Conservation (phyloP, 2,329 filamentous ascomycete species). For the Ophidiomyces ophidiicola region DNA sequence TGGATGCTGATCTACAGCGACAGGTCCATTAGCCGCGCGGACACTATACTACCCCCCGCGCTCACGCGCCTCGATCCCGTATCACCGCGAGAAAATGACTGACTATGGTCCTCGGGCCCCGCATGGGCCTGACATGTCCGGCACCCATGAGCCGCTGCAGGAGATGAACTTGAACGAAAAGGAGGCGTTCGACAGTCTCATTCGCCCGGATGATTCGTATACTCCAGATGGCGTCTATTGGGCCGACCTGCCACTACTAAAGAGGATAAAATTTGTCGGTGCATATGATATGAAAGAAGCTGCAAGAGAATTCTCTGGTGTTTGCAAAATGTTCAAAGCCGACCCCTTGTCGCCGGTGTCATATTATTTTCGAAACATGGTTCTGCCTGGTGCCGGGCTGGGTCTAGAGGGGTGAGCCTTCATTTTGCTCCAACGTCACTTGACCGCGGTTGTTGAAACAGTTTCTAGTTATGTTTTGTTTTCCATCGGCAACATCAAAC, state of each 20-base stretch:
- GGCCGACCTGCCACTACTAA: conserved; percentile 64
- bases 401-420: conserved; percentile 61
- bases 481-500: conserved; percentile 85
- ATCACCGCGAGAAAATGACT: conserved; percentile 22
- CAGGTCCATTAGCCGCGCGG: no score
- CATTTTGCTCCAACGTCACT: not conserved
- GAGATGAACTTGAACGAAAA: conserved; percentile 48
- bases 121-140: conserved; percentile 38
- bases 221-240: conserved; percentile 75
- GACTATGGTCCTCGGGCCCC: conserved; percentile 33
- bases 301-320: conserved; percentile 50
- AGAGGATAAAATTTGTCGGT: conserved; percentile 64
- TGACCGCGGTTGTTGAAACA: conserved; percentile 1
- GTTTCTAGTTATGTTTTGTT: conserved; percentile 72
- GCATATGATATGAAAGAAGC: conserved; percentile 61
- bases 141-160: conserved; percentile 33
- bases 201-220: conserved; percentile 81
- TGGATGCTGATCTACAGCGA: not conserved
- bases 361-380: conserved; percentile 82
- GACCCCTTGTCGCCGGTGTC: conserved; percentile 73
- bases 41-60: no score
- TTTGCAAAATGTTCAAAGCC: conserved; percentile 70
- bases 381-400: conserved; percentile 83
- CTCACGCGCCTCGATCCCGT: no score
- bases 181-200: conserved; percentile 61